These are phyloP conservation scores for Penicillium polonicum DNA, from an alignment of 2,329 filamentous ascomycete genomes.

Conservation along the genomic window DNA sequence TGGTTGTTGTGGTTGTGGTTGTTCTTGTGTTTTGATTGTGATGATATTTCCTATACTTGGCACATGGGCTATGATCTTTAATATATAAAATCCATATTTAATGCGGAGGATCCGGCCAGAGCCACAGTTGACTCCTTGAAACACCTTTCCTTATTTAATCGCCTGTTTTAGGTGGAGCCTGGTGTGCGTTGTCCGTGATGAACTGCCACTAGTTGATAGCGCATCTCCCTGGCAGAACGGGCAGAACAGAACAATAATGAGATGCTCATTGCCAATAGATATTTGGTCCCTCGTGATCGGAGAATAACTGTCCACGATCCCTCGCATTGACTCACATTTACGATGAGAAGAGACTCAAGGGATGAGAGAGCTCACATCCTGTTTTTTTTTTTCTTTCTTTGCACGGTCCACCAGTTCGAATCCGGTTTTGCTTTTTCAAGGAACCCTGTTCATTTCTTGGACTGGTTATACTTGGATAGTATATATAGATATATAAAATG, in stretches of 20 bases:
- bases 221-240: not conserved
- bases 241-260: constrained; percentile 1
- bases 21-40: too few species aligned
- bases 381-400: not conserved
- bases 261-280: constrained; percentile 4
- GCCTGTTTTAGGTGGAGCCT: not conserved
- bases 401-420: constrained; percentile 23
- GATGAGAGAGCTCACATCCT: constrained; percentile 16
- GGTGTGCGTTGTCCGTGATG: constrained; percentile 9
- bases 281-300: constrained; percentile 19
- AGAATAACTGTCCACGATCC: constrained; percentile 23
- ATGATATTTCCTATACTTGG: not conserved
- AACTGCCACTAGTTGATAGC: constrained; percentile 1
- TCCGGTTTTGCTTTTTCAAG: not conserved
- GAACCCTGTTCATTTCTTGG: too few species aligned
- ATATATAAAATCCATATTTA: not conserved
- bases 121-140: not conserved
- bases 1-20: not conserved
- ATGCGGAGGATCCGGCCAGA: not conserved
- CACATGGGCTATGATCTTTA: not conserved
- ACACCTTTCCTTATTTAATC: not conserved
- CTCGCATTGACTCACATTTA: constrained; percentile 22
- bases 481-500: too few species aligned
- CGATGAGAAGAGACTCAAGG: constrained; percentile 13
- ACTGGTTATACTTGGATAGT: too few species aligned